Conservation (phyloP, 257 asterid species). For the Plectranthus barbatus region DNA sequence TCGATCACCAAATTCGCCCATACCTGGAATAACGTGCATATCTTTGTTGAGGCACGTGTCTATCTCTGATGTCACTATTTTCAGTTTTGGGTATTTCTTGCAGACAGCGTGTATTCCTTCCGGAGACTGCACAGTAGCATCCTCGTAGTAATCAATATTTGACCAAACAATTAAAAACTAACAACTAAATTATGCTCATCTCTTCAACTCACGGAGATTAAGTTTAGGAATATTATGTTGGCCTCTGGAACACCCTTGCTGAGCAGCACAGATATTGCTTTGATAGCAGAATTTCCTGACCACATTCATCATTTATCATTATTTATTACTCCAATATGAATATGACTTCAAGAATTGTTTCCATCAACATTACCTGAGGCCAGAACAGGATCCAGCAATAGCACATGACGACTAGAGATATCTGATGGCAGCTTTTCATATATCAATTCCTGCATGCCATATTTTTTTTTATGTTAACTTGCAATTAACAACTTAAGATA, state of each 20-base stretch:
- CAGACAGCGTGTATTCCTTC: conserved; percentile 80
- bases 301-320: not conserved
- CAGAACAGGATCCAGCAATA: conserved; percentile 87
- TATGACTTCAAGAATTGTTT: not conserved
- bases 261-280: conserved; percentile 68
- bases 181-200: too few relatives aligned
- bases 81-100: conserved; percentile 57
- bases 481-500: too few relatives aligned
- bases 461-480: conserved; percentile 10
- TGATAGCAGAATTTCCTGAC: conserved; percentile 73
- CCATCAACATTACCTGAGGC: conserved; percentile 54
- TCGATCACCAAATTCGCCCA: conserved; percentile 98
- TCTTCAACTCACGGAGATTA: conserved; percentile 69
- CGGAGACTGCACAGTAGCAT: conserved; percentile 61
- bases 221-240: conserved; percentile 86
- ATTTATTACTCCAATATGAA: not conserved
- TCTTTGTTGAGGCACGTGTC: conserved; percentile 66
- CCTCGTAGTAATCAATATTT: not conserved
- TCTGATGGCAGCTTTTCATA: conserved; percentile 88
- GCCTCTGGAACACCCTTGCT: conserved; percentile 87
- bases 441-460: conserved; percentile 69
- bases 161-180: too few relatives aligned
- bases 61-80: conserved; percentile 87
- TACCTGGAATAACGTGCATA: conserved; percentile 75
- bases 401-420: conserved; percentile 84